A percentile compares a stretch with the other conserved stretches of the same genome.
Evolutionary conservation across 1,284 basidiomycete genomes (phyloP).

Genomic region (Moesziomyces aphidis): DNA sequence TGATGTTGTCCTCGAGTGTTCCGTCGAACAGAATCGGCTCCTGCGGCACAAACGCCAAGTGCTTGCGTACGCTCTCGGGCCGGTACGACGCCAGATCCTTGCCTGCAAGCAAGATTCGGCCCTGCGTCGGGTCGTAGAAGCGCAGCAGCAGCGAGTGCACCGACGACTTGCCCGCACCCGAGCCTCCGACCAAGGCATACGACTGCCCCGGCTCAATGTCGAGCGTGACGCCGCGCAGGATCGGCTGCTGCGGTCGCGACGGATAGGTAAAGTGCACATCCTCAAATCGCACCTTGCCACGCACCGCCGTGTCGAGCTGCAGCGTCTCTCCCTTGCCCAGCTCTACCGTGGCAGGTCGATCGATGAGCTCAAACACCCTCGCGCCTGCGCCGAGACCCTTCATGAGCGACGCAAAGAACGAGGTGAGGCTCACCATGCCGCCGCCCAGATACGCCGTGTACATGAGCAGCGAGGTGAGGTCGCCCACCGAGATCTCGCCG

Average conservation of each 20-base stretch:
- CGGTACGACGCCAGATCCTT: conserved; percentile 89
- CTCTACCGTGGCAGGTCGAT: conserved; percentile 70
- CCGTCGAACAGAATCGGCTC: conserved; percentile 73
- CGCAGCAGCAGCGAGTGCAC: conserved; percentile 87
- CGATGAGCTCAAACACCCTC: conserved; percentile 92
- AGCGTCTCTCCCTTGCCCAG: conserved; percentile 48
- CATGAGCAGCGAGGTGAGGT: conserved; percentile 78
- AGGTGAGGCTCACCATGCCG: conserved; percentile 68
- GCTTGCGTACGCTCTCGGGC: conserved; percentile 68
- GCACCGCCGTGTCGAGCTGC: conserved; percentile 1
- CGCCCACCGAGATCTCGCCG: conserved; percentile 79
- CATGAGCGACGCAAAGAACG: conserved; percentile 70
- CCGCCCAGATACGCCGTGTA: conserved; percentile 92
- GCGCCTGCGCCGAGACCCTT: conserved; percentile 89
- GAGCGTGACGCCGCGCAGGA: conserved; percentile 68
- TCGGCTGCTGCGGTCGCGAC: conserved; percentile 64
- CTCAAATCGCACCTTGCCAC: conserved; percentile 66
- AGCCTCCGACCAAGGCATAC: conserved; percentile 68
- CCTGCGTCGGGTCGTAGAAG: conserved; percentile 90
- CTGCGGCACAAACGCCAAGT: conserved; percentile 65
- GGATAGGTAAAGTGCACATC: conserved; percentile 70
- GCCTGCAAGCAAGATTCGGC: conserved; percentile 85
- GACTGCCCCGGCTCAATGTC: conserved; percentile 65
- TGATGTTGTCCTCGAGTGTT: conserved; percentile 91
- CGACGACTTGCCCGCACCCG: conserved; percentile 78